Base-by-base conservation (phyloP, 1,284 basidiomycete species). In the Wolfiporia cocos region DNA sequence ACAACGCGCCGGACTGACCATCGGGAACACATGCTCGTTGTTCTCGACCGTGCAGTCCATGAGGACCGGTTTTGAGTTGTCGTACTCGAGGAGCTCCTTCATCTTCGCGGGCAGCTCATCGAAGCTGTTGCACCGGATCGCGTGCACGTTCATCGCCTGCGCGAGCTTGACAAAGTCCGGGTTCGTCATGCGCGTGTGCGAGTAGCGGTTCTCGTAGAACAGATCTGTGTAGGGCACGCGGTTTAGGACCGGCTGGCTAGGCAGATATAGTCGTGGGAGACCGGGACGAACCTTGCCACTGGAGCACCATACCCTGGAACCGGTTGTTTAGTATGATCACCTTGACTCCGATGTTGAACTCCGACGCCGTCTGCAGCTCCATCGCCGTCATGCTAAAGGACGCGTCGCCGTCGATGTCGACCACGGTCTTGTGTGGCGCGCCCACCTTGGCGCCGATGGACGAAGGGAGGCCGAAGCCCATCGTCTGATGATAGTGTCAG, bases 321-420 rank as follows among this genome's bases (percentile, higher is more conserved):
- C 92, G 89, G 68, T 95, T 95, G 73, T 94, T 93, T 56, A 94
- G 65, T 18, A 94, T 67, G 51, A 94, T 70, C 29, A 89, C 87
- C 69, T 99, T 99, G 58, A 97, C 91, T 47, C 96, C 95, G 48
- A 99, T 95, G 61, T 78, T 69, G 69, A 80, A 94, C 63, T 95
- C 89, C 20, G 86, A 76, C 3, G 95, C 95, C 0, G 95, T 99
- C 18, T 86, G 85, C 41, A 98, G 81, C 68, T 99, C 96, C 96
- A 98, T 99, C 0, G 92, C 94, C 3, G 95, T 98, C 96, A 99
- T 99, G 57, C 88, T 94, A 69, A 97, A 95, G 12, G 91, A 95
- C 0, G 95, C 95, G 59, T 99, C 95, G 22, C 95, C 95, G 58
- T 99, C 95, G 53, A 99, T 86, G 66, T 99, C 93, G 36, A 99